These are phyloP conservation scores for Cutaneotrichosporon sp. DNA, from an alignment of 1,284 basidiomycete genomes.

Conservation along the genomic window DNA sequence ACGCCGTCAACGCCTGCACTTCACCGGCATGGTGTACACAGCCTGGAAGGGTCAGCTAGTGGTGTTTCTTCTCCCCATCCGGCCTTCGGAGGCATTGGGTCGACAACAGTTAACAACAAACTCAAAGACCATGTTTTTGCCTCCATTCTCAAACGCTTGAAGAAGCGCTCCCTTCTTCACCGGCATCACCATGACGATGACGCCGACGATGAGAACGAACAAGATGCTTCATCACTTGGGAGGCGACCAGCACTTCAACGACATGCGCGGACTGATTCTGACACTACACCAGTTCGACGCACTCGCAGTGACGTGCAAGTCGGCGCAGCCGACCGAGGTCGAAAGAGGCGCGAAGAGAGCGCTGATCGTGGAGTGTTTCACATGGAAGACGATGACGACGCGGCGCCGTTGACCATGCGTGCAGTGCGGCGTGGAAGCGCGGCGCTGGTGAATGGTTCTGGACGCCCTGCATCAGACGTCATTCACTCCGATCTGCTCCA, in stretches of 20 bases:
- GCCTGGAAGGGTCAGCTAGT: slow-evolving; percentile 7
- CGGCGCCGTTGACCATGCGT: slow-evolving; percentile 1
- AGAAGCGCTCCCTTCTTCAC: slow-evolving; percentile 29
- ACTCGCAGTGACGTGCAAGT: not conserved
- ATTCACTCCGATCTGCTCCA: too few relatives aligned
- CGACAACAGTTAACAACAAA: slow-evolving; percentile 83
- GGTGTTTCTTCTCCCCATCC: slow-evolving; percentile 36
- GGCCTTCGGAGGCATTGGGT: slow-evolving; percentile 74
- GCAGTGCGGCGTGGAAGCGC: not conserved
- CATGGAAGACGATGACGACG: slow-evolving; percentile 47
- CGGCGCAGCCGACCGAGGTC: not conserved
- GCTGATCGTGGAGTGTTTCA: slow-evolving; percentile 47
- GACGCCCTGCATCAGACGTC: not conserved
- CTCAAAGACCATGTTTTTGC: slow-evolving; percentile 90
- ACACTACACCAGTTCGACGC: not conserved
- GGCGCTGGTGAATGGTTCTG: not conserved
- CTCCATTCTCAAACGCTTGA: slow-evolving; percentile 64
- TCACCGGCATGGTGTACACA: slow-evolving; percentile 12
- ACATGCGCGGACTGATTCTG: not conserved
- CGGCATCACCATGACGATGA: slow-evolving; percentile 24
- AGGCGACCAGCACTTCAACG: not conserved
- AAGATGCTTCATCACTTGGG: slow-evolving; percentile 18
- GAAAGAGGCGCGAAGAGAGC: slow-evolving; percentile 19
- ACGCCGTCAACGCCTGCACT: slow-evolving; percentile 39
- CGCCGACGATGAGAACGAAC: slow-evolving; percentile 42